Evolutionary conservation across 2,329 filamentous ascomycete genomes (phyloP), one percentile per base, ranked within the genome.

Genomic region (Fusarium cyanostomum): DNA sequence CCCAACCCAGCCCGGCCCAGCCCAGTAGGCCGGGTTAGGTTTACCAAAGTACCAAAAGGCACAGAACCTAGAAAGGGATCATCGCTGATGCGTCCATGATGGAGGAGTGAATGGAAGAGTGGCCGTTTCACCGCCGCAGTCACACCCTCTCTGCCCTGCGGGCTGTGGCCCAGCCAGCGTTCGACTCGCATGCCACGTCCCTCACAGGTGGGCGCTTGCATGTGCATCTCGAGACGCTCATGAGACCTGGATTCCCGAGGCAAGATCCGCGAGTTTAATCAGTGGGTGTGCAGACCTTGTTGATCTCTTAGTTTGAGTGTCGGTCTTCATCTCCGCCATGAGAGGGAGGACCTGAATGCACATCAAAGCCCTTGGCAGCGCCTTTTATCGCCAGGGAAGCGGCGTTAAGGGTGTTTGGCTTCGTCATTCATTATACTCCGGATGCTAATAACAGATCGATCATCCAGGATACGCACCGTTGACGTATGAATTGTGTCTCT

Each of bases 161-260:
- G 34, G 16, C 16, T 39, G 33, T 41, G 18, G 18, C 24, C 30
- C 26, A 56, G 15, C 18, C 7, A 15, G 34, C 21, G 44, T 35
- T 27, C 30, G 52, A 44, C 38, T 41, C 18, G 27, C 31, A 50
- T 46, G 54, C 46, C 52, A 50, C 28, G 55, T 33, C 45, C 53
- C 43, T 59, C 48, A 55, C 28, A 43, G 41, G 15, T 51, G 52
- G 64, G 60, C 54, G 60, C 52, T 56, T 65, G 66, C 66, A 69
- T 67, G 64, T 62, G 52, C 62, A 57, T 58, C 31, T 39, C 31
- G 50, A 64, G 44, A 54, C 52, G 62, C 62, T 66, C 62, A 66
- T 67, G 53, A 62, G 62, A 68, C 65, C 53, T 68, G 50, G 31
- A 49, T 41, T 46, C 59, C 62, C 62, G 62, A 66, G 62, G 62